Percentiles rank a stretch among this genome's conserved stretches.
Conservation (phyloP, 1,139 yeast species). For the Citeromyces siamensis region DNA sequence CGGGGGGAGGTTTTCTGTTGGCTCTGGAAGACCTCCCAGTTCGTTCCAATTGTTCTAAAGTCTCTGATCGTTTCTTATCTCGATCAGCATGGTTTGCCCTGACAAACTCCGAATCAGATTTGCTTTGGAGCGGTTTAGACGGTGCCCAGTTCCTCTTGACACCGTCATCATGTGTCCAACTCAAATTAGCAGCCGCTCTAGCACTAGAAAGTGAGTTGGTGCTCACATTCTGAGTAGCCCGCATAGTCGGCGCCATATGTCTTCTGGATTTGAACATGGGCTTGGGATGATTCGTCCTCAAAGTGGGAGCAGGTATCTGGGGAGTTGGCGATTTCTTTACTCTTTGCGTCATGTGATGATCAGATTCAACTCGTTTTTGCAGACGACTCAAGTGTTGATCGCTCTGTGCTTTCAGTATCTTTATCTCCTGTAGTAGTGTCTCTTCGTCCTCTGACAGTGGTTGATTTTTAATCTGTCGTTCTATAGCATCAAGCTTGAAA, state of each 20-base stretch:
- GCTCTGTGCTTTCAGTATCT: constrained; percentile 37
- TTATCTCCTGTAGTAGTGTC: constrained; percentile 29
- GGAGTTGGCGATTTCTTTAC: constrained; percentile 5
- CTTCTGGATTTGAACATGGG: constrained; percentile 13
- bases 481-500: constrained; percentile 42
- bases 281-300: constrained; percentile 15
- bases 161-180: constrained; percentile 22
- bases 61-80: background rate
- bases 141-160: constrained; percentile 21
- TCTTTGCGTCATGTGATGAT: constrained; percentile 8
- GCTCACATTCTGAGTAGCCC: constrained; percentile 7
- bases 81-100: background rate
- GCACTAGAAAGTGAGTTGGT: constrained; percentile 13
- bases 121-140: constrained; percentile 15
- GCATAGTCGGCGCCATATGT: constrained; percentile 16
- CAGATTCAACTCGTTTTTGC: constrained; percentile 10
- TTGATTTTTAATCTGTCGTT: constrained; percentile 22
- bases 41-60: background rate
- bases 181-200: constrained; percentile 32
- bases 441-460: constrained; percentile 27
- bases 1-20: background rate
- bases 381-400: constrained; percentile 27
- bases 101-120: constrained; percentile 8
- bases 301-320: constrained; percentile 13
- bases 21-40: background rate